Conservation (phyloP, 768 basidiomycete genomes). For the Podaxis sp. region DNA sequence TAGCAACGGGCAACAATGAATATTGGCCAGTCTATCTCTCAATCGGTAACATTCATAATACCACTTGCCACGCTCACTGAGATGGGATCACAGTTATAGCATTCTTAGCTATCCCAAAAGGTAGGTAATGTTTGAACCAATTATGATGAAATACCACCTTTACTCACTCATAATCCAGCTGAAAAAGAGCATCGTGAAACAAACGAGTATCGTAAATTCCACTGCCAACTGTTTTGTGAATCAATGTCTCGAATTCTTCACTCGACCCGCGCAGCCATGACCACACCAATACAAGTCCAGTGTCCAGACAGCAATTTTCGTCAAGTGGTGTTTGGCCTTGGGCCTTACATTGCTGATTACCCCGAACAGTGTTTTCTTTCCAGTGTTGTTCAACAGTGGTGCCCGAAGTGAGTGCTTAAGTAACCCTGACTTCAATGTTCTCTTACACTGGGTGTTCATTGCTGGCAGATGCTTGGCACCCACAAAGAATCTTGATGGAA, state of each 20-base stretch:
- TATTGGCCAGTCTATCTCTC: conserved; percentile 23
- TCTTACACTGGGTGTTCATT: too few relatives aligned
- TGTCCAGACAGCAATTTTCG: conserved; percentile 29
- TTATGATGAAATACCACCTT: too few relatives aligned
- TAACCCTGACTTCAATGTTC: not conserved
- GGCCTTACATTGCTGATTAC: conserved; percentile 32
- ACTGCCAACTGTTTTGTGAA: not conserved
- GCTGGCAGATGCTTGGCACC: too few relatives aligned
- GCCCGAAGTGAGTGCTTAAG: conserved; percentile 22
- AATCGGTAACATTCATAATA: conserved; percentile 24
- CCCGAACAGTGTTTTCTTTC: conserved; percentile 27
- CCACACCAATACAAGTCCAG: conserved; percentile 17
- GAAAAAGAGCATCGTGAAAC: not conserved
- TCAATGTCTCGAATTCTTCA: not conserved
- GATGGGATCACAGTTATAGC: conserved; percentile 27
- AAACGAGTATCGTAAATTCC: not conserved
- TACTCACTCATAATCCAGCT: not conserved
- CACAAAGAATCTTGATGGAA: too few relatives aligned
- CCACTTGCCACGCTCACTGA: conserved; percentile 29
- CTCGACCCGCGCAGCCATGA: not conserved
- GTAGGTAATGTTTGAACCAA: not conserved
- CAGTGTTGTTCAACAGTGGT: conserved; percentile 27
- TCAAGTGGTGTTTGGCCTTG: conserved; percentile 24
- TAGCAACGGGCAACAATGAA: conserved; percentile 32
- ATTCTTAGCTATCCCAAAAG: conserved; percentile 27